phyloP scores from a whole-genome alignment of 2,329 filamentous ascomycete species.

The Aspergillus japonicus region DNA sequence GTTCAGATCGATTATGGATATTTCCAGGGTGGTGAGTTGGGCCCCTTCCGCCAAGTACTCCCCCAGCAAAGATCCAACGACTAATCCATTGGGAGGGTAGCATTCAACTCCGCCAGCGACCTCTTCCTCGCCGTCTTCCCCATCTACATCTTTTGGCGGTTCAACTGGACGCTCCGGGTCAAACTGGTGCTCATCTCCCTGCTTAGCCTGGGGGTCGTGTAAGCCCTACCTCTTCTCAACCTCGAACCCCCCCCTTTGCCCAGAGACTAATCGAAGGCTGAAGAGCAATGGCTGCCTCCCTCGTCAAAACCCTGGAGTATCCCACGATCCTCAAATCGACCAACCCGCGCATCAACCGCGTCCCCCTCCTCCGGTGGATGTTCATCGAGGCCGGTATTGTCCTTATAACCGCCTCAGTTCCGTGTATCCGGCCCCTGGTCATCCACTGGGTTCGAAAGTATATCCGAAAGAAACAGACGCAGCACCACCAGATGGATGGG shows the following conservation, averaged over 20 bases:
- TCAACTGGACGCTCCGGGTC: neutral
- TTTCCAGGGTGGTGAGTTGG: neutral
- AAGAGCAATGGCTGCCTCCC: slow-evolving; percentile 7
- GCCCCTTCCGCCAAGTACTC: no score
- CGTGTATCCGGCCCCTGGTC: neutral
- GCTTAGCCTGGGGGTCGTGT: neutral
- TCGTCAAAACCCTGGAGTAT: slow-evolving; percentile 9
- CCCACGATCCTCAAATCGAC: slow-evolving; percentile 2
- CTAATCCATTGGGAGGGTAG: neutral
- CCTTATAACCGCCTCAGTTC: neutral
- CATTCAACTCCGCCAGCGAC: slow-evolving; percentile 3
- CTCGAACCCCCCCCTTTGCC: fast-evolving
- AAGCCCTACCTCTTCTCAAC: no score
- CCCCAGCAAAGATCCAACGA: no score
- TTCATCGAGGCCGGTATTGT: slow-evolving; percentile 6
- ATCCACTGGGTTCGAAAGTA: neutral
- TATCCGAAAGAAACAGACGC: neutral
- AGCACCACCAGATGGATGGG: neutral
- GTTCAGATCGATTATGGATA: slow-evolving; percentile 4
- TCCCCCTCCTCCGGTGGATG: slow-evolving; percentile 7
- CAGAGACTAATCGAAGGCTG: neutral
- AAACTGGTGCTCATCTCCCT: slow-evolving; percentile 1
- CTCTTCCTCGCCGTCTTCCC: neutral
- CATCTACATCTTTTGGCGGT: slow-evolving; percentile 1
- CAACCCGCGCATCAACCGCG: slow-evolving; percentile 6